These are phyloP conservation scores for Hawksworthiomyces lignivorus DNA, from an alignment of 2,329 filamentous ascomycete species.

Conservation along the genomic window DNA sequence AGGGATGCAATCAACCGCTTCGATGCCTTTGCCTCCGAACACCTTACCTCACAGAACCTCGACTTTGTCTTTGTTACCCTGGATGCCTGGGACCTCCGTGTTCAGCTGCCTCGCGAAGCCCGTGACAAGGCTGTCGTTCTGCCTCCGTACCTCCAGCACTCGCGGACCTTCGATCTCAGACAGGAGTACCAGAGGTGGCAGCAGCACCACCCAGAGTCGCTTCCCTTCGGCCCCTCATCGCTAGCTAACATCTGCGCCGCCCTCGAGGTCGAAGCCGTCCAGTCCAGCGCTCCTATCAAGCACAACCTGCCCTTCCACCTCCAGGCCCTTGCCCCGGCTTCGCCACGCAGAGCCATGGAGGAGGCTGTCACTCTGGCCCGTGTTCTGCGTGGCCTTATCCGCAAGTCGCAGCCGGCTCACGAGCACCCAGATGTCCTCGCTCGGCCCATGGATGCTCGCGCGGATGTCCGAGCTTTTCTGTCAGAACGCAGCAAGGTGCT, in stretches of 20 bases:
- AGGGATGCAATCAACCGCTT: conserved; percentile 94
- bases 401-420: conserved; percentile 89
- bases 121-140: conserved; percentile 97
- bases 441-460: conserved; percentile 90
- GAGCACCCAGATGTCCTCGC: conserved; percentile 94
- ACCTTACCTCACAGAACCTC: conserved; percentile 81
- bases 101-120: conserved; percentile 94
- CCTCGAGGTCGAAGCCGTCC: conserved; percentile 93
- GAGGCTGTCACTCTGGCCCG: conserved; percentile 91
- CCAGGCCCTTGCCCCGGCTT: conserved; percentile 90
- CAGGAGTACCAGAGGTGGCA: conserved; percentile 99
- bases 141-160: conserved; percentile 94
- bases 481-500: conserved; percentile 96
- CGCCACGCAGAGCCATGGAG: conserved; percentile 92
- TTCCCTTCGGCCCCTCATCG: conserved; percentile 92
- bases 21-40: conserved; percentile 86
- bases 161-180: conserved; percentile 89
- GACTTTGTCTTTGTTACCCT: conserved; percentile 98
- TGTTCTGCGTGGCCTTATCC: conserved; percentile 84
- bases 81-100: conserved; percentile 95
- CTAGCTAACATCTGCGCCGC: conserved; percentile 97
- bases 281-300: conserved; percentile 96
- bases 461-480: conserved; percentile 92
- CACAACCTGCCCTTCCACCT: conserved; percentile 97
- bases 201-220: conserved; percentile 92